These are phyloP conservation scores for Rhodotorula diobovata DNA, from an alignment of 768 basidiomycete species.

Conservation along the genomic window DNA sequence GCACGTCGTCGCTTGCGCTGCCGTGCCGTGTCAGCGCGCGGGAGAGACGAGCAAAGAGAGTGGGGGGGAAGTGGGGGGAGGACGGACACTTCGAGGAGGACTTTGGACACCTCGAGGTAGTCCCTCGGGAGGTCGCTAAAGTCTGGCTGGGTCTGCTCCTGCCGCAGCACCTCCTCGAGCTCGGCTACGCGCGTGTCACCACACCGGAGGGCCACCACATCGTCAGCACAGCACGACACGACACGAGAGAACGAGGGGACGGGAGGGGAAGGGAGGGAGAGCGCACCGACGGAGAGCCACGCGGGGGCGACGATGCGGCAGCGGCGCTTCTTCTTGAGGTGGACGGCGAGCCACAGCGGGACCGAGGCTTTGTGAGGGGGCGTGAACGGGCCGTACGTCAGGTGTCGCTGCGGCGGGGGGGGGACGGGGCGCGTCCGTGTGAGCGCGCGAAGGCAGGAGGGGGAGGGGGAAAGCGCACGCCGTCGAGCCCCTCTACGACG, in stretches of 20 bases:
- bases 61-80: background rate
- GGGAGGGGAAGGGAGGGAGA: background rate
- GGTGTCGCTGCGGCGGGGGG: background rate
- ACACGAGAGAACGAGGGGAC: no score
- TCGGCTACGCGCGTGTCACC: conserved; percentile 60
- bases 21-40: no score
- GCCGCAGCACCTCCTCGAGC: conserved; percentile 65
- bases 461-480: conserved; percentile 1
- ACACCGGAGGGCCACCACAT: background rate
- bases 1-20: conserved; percentile 86
- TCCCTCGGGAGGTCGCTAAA: conserved; percentile 81
- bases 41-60: no score
- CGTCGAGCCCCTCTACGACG: conserved; percentile 22
- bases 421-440: background rate
- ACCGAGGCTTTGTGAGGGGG: conserved; percentile 78
- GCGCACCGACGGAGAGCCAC: conserved; percentile 81
- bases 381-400: conserved; percentile 79
- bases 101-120: conserved; percentile 83
- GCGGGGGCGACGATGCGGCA: conserved; percentile 84
- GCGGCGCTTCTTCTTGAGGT: conserved; percentile 89
- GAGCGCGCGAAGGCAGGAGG: background rate
- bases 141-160: conserved; percentile 66
- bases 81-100: conserved; percentile 84
- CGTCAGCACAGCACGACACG: background rate
- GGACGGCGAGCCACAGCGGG: conserved; percentile 94